Conservation (phyloP, 768 basidiomycete species). For the Macrocybe gigantea region DNA sequence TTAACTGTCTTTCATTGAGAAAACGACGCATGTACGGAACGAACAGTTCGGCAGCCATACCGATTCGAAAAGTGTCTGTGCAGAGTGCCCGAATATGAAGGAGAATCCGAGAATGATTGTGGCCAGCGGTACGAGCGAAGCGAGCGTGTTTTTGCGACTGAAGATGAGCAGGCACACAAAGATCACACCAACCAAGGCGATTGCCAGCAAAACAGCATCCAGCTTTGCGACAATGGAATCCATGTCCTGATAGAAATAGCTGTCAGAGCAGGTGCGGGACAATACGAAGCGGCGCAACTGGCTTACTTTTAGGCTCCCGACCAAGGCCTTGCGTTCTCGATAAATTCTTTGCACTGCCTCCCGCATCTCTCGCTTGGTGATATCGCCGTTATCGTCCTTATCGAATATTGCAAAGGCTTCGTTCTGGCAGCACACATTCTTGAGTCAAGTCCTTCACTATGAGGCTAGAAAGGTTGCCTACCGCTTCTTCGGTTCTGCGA, state of each 20-base stretch:
- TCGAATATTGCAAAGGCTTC: conserved; percentile 70
- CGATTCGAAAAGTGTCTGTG: conserved; percentile 73
- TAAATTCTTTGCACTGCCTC: conserved; percentile 80
- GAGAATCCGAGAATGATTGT: conserved; percentile 80
- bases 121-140: conserved; percentile 73
- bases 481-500: conserved; percentile 63
- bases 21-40: neutral
- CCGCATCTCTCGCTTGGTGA: conserved; percentile 73
- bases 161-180: conserved; percentile 76
- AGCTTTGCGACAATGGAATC: conserved; percentile 71
- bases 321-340: conserved; percentile 67
- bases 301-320: conserved; percentile 61
- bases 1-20: conserved; percentile 37
- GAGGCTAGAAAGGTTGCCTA: conserved; percentile 16
- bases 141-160: conserved; percentile 56
- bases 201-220: conserved; percentile 63
- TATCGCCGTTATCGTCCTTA: conserved; percentile 80
- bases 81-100: conserved; percentile 81
- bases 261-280: neutral
- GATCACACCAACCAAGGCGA: conserved; percentile 51
- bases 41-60: conserved; percentile 27
- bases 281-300: neutral
- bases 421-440: conserved; percentile 31
- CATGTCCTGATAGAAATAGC: conserved; percentile 44
- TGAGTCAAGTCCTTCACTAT: conserved; percentile 1